phyloP scores from a whole-genome alignment of 2,329 filamentous ascomycete species.

The Cordyceps cicadae region DNA sequence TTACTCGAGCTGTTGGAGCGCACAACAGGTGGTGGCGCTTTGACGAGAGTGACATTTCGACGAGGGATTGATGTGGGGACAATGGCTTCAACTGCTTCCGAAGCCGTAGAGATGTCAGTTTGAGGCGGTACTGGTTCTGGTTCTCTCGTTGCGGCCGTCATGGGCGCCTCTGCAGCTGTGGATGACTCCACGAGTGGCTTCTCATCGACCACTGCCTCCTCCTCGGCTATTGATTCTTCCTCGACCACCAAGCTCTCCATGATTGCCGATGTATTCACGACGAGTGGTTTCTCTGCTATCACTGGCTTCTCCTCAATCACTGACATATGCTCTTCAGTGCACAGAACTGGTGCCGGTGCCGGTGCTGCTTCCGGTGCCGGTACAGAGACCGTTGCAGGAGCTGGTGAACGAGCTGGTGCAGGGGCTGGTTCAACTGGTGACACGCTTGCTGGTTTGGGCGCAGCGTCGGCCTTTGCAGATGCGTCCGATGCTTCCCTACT shows the following conservation, averaged over 20 bases:
- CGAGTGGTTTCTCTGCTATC: too few species aligned
- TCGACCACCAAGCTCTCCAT: not conserved
- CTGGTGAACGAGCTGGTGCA: not conserved
- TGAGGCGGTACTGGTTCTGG: not conserved
- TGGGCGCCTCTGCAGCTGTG: not conserved
- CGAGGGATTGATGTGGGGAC: not conserved
- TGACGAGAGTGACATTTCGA: not conserved
- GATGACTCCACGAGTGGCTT: not conserved
- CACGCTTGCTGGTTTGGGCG: not conserved
- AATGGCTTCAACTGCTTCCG: not conserved
- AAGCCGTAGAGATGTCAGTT: not conserved
- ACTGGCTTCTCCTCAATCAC: not conserved
- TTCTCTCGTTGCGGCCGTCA: not conserved
- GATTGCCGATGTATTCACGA: not conserved
- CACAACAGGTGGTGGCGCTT: not conserved
- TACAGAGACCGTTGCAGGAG: not conserved
- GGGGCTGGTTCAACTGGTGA: not conserved
- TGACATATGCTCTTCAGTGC: not conserved
- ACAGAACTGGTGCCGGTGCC: not conserved
- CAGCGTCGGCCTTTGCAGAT: not conserved
- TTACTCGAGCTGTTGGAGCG: not conserved
- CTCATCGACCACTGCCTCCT: not conserved
- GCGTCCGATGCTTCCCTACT: not conserved
- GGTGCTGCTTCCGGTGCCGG: too few species aligned
- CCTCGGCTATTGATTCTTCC: not conserved